Conservation (phyloP, 805 yeast species). For the Schwanniomyces yamadae region DNA sequence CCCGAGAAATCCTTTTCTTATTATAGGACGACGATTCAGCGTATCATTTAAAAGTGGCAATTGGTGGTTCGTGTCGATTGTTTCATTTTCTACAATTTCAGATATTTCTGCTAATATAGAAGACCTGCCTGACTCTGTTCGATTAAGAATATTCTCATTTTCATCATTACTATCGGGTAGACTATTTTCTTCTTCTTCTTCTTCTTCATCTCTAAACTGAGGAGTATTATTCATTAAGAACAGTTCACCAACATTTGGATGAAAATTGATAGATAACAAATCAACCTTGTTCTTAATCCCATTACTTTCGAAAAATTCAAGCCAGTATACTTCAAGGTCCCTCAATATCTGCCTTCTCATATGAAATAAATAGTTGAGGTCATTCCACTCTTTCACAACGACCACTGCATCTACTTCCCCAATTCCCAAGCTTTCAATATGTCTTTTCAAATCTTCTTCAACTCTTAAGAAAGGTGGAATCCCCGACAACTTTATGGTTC, state of each 20-base stretch:
- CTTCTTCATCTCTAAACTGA: conserved; percentile 13
- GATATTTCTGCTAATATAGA: conserved; percentile 28
- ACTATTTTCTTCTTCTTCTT: conserved; percentile 2
- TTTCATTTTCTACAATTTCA: conserved; percentile 18
- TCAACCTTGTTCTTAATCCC: conserved; percentile 30
- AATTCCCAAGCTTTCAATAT: conserved; percentile 73
- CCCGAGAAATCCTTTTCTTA: conserved; percentile 61
- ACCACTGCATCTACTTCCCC: conserved; percentile 77
- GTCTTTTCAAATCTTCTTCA: conserved; percentile 65
- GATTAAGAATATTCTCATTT: neutral
- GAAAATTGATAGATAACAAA: conserved; percentile 24
- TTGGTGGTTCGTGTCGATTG: conserved; percentile 12
- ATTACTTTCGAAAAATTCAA: conserved; percentile 52
- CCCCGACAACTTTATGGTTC: conserved; percentile 85
- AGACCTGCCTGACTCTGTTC: conserved; percentile 6
- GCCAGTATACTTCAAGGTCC: conserved; percentile 70
- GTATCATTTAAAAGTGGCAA: conserved; percentile 28
- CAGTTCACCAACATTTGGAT: conserved; percentile 28
- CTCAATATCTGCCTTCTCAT: conserved; percentile 54
- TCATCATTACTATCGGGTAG: neutral
- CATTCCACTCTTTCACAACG: conserved; percentile 85
- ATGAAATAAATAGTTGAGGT: conserved; percentile 62
- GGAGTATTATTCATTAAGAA: conserved; percentile 17
- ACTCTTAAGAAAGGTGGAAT: conserved; percentile 80
- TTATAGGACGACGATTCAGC: conserved; percentile 53